phyloP scores from a whole-genome alignment of 345 rosid species.

The sweet orange (Citrus sinensis) region DNA sequence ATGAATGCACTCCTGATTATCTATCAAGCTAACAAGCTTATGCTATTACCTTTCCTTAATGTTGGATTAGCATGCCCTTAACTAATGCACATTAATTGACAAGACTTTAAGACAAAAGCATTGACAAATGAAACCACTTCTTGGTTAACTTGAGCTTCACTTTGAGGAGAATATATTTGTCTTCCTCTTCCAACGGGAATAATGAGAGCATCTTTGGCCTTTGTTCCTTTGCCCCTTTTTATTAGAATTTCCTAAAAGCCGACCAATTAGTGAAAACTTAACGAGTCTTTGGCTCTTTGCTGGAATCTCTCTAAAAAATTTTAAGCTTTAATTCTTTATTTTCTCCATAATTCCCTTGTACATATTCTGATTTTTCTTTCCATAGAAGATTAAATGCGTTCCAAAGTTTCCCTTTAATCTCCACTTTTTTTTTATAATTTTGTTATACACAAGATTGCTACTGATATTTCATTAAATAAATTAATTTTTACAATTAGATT shows the following conservation, averaged over 20 bases:
- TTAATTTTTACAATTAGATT: too few species aligned
- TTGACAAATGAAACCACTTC: neutral
- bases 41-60: neutral
- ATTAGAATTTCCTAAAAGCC: too few species aligned
- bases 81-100: neutral
- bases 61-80: neutral
- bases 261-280: neutral
- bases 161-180: neutral
- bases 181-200: neutral
- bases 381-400: neutral
- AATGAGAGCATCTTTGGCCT: neutral
- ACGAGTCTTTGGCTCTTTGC: too few species aligned
- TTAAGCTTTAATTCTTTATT: neutral
- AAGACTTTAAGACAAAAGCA: neutral
- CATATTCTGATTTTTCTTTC: conserved; percentile 3
- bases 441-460: too few species aligned
- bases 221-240: neutral
- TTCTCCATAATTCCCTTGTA: neutral
- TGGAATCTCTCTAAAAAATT: neutral
- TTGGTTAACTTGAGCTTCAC: neutral
- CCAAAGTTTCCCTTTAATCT: neutral
- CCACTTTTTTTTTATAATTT: too few species aligned
- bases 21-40: neutral
- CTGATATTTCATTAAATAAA: too few species aligned
- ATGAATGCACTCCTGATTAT: neutral